These are phyloP conservation scores for Cytospora chrysosperma DNA, from an alignment of 2,329 filamentous ascomycete genomes.

Conservation along the genomic window DNA sequence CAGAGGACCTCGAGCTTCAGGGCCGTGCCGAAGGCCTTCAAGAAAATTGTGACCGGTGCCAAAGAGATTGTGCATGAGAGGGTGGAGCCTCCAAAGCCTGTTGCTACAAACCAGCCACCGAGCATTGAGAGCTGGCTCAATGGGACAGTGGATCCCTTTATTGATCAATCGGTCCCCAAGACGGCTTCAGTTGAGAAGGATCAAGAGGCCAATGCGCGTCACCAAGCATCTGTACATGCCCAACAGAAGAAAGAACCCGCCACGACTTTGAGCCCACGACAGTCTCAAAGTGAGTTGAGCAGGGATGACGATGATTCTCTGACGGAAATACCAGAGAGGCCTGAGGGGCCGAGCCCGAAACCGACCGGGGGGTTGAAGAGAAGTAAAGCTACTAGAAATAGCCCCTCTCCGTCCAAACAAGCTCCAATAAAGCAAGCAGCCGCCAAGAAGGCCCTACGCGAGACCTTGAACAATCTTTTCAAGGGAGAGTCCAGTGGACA, in stretches of 20 bases:
- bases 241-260: constrained; percentile 26
- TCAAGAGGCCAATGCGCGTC: constrained; percentile 35
- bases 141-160: constrained; percentile 61
- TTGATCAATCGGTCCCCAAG: constrained; percentile 43
- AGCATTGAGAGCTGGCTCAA: constrained; percentile 67
- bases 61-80: constrained; percentile 65
- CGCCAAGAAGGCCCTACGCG: constrained; percentile 53
- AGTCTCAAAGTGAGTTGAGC: neutral
- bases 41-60: constrained; percentile 62
- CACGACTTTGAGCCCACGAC: neutral
- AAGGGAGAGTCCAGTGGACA: constrained; percentile 57
- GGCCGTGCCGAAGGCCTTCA: constrained; percentile 60
- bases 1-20: constrained; percentile 59
- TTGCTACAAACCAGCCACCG: constrained; percentile 55
- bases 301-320: constrained; percentile 16
- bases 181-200: constrained; percentile 37
- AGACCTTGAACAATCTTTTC: constrained; percentile 61
- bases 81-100: constrained; percentile 53
- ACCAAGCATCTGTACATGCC: constrained; percentile 29
- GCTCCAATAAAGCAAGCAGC: constrained; percentile 39
- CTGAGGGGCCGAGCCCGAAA: neutral
- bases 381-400: constrained; percentile 53
- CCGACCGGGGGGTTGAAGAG: constrained; percentile 47
- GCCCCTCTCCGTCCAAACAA: constrained; percentile 49
- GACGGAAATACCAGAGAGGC: constrained; percentile 8